Evolutionary conservation across 2,329 filamentous ascomycete genomes (phyloP), one percentile per base, ranked within the genome.

Genomic region (Pestalotiopsis sp.): DNA sequence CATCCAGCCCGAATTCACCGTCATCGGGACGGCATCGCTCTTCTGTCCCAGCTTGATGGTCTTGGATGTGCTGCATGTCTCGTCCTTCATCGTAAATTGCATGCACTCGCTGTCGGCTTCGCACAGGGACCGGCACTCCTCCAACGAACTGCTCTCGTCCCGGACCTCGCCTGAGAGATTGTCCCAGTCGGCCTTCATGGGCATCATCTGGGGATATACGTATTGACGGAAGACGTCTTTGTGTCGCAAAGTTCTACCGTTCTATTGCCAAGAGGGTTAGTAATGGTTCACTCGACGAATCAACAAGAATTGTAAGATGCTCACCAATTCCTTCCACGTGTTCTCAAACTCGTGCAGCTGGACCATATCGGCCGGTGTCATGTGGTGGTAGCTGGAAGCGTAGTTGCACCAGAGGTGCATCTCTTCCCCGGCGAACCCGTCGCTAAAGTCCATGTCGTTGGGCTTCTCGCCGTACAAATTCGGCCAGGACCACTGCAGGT

Each of bases 341-440:
- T 80, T 80, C 71, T 87, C 84, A 39, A 86, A 84, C 7, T 79
- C 78, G 76, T 80, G 83, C 52, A 87, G 78, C 3, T 78, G 75
- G 59, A 80, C 76, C 14, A 83, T 81, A 7, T 86, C 81, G 1
- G 74, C 71, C 0, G 82, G 74, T 0, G 79, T 76, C 4, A 87
- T 77, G 71, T 86, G 84, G 68, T 87, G 85, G 72, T 85, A 86
- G 2, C 83, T 79, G 3, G 83, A 80, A 4, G 82, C 82, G 38
- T 84, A 81, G 72, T 82, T 86, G 72, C 85, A 87, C 84, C 85
- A 87, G 1, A 83, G 82, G 20, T 77, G 76, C 36, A 79, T 80
- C 64, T 81, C 80, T 45, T 80, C 76, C 9, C 77, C 78, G 1
- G 75, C 76, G 13, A 81, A 81, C 38, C 81, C 78, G 57, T 82